Percentiles rank a stretch among this genome's conserved stretches.
These are phyloP conservation scores for Cadophora luteo-olivacea DNA, from an alignment of 2,329 filamentous ascomycete species.

Conservation along the genomic window DNA sequence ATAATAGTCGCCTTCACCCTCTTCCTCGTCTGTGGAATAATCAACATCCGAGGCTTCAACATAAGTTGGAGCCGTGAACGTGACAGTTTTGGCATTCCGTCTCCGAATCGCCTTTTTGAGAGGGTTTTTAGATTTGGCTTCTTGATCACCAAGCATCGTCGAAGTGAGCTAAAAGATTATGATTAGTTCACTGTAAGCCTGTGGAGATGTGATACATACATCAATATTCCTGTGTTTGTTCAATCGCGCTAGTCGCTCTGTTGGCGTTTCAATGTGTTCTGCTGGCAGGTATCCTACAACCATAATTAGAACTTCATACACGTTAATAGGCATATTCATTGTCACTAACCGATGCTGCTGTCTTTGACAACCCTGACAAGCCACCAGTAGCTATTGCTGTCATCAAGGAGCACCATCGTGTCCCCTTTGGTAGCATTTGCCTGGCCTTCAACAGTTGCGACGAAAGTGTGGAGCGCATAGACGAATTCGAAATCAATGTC, in stretches of 20 bases:
- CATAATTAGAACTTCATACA: constrained; percentile 5
- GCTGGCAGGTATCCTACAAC: constrained; percentile 86
- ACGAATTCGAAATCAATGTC: constrained; percentile 99
- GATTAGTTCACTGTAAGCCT: constrained; percentile 19
- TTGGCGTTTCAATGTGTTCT: constrained; percentile 98
- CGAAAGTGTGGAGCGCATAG: constrained; percentile 96
- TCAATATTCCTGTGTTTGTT: constrained; percentile 99
- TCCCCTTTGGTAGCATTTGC: constrained; percentile 98
- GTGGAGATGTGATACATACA: constrained; percentile 58
- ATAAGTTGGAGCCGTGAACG: constrained; percentile 74
- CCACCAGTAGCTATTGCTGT: constrained; percentile 99
- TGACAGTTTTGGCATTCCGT: constrained; percentile 73
- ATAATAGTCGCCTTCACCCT: constrained; percentile 53
- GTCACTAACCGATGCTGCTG: constrained; percentile 78
- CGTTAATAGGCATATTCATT: constrained; percentile 13
- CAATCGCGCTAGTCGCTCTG: constrained; percentile 87
- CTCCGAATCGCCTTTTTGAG: constrained; percentile 76
- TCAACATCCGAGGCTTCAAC: constrained; percentile 76
- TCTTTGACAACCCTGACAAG: constrained; percentile 96
- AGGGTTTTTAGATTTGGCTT: constrained; percentile 75
- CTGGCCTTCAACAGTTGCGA: constrained; percentile 96
- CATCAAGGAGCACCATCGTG: constrained; percentile 97
- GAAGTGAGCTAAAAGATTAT: constrained; percentile 61
- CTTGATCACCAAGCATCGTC: constrained; percentile 74
- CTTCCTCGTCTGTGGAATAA: constrained; percentile 72